phyloP scores from a whole-genome alignment of 768 basidiomycete genomes.

The Glaciozyma martinii region DNA sequence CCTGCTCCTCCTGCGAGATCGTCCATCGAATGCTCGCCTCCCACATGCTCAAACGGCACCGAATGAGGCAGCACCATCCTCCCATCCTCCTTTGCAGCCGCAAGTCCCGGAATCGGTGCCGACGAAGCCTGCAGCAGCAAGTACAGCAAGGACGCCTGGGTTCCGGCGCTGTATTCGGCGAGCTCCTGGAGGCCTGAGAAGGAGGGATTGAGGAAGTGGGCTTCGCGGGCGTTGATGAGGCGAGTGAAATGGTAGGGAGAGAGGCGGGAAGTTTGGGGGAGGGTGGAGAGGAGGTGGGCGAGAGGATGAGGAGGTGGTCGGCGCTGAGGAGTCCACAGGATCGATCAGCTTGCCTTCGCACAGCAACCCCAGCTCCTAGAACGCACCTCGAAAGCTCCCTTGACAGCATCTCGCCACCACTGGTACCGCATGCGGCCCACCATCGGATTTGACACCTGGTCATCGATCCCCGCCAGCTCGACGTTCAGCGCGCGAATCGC shows the following conservation, averaged over 20 bases:
- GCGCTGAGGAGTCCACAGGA: slow-evolving; percentile 6
- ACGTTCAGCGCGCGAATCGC: slow-evolving; percentile 32
- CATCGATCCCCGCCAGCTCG: slow-evolving; percentile 30
- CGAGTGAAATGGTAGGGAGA: slow-evolving; percentile 32
- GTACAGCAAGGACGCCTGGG: slow-evolving; percentile 25
- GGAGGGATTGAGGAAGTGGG: slow-evolving; percentile 28
- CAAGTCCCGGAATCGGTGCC: background rate
- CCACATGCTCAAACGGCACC: slow-evolving; percentile 23
- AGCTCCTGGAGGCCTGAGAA: slow-evolving; percentile 27
- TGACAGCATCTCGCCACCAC: slow-evolving; percentile 34
- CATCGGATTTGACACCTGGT: slow-evolving; percentile 29
- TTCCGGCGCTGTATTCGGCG: slow-evolving; percentile 27
- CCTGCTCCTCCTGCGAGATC: background rate
- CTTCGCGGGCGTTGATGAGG: slow-evolving; percentile 27
- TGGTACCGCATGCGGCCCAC: slow-evolving; percentile 32
- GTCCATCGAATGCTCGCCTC: slow-evolving; percentile 9
- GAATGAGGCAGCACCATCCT: slow-evolving; percentile 5
- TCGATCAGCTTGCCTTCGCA: background rate
- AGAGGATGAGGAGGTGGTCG: slow-evolving; percentile 27
- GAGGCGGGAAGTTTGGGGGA: slow-evolving; percentile 17
- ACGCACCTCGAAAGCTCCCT: slow-evolving; percentile 27
- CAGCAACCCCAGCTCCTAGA: background rate
- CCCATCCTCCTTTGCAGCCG: background rate
- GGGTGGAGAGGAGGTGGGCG: slow-evolving; percentile 13
- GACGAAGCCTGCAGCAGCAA: slow-evolving; percentile 24